phyloP scores from a whole-genome alignment of 192 early-diverging fungal species.

The Coemansia sp. region DNA sequence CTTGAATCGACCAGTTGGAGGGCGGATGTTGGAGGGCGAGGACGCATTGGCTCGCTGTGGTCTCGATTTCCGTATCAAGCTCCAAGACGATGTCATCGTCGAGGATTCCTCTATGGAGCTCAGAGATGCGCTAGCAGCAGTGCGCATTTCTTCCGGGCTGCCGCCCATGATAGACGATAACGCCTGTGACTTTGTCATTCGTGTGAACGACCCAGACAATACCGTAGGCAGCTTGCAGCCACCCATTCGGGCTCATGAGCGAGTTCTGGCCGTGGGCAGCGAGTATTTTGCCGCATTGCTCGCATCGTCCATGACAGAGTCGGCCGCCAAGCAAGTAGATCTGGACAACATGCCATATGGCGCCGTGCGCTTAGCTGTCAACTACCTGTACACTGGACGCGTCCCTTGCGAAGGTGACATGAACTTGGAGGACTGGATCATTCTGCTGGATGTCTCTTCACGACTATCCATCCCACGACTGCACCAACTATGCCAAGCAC shows the following conservation, averaged over 20 bases:
- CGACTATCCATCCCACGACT: slow-evolving; percentile 47
- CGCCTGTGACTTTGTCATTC: slow-evolving; percentile 39
- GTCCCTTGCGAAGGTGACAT: slow-evolving; percentile 21
- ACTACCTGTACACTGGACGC: slow-evolving; percentile 36
- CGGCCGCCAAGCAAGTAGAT: slow-evolving; percentile 29
- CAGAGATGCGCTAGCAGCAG: slow-evolving; percentile 5
- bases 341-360: slow-evolving; percentile 53
- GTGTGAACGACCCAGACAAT: slow-evolving; percentile 43
- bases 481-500: slow-evolving; percentile 40
- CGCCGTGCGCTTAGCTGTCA: slow-evolving; percentile 41
- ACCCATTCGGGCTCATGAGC: slow-evolving; percentile 41
- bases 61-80: slow-evolving; percentile 50
- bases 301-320: slow-evolving; percentile 44
- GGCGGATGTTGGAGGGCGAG: slow-evolving; percentile 34
- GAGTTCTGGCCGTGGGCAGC: slow-evolving; percentile 46
- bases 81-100: slow-evolving; percentile 36
- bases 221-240: slow-evolving; percentile 49
- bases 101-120: slow-evolving; percentile 16
- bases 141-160: neutral
- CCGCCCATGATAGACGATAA: slow-evolving; percentile 30
- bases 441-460: slow-evolving; percentile 36
- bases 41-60: slow-evolving; percentile 41
- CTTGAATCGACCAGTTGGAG: slow-evolving; percentile 24
- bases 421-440: slow-evolving; percentile 36
- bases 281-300: slow-evolving; percentile 55